Evolutionary conservation across 805 yeast species (phyloP), one percentile per base, ranked within the genome.

Genomic region (Cyberlindnera maritima): DNA sequence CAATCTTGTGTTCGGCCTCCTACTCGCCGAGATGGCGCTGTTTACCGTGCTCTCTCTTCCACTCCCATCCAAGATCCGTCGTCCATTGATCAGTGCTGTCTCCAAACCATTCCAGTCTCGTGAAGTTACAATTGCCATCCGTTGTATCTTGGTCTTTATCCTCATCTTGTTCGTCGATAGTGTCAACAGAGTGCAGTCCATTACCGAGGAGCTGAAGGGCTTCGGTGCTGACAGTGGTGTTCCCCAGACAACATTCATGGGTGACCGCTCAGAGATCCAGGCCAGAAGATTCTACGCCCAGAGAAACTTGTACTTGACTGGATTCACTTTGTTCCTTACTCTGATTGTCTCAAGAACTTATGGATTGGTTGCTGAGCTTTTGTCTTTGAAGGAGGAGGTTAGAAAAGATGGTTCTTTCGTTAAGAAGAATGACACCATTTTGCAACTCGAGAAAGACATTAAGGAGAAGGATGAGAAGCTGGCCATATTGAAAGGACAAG

Each of bases 221-320:
- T 58, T 61, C 33, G 59, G 56, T 9, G 57, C 59, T 10, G 52
- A 38, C 2, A 55, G 53, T 21, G 41, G 47, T 2, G 44, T 32
- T 10, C 46, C 63, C 63, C 19, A 38, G 13, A 56, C 67, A 26
- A 57, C 66, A 43, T 66, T 68, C 39, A 59, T 63, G 34, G 61
- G 68, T 39, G 92, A 87, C 58, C 76, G 96, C 49, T 71, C 89
- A 18, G 98, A 94, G 61, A 75, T 87, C 46, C 90, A 86, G 66
- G 94, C 97, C 19, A 80, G 97, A 67, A 79, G 90, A 61, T 94
- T 94, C 68, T 91, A 91, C 63, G 89, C 97, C 18, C 99, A 94
- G 71, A 82, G 99, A 71, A 94, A 94, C 74, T 81, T 90, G 84
- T 94, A 94, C 60, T 75, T 94, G 42, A 89, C 97, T 57, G 99